A percentile compares a stretch with the other conserved stretches of the same genome.
These are phyloP conservation scores for Calonectria hongkongensis DNA, from an alignment of 2,329 filamentous ascomycete genomes.

Conservation along the genomic window DNA sequence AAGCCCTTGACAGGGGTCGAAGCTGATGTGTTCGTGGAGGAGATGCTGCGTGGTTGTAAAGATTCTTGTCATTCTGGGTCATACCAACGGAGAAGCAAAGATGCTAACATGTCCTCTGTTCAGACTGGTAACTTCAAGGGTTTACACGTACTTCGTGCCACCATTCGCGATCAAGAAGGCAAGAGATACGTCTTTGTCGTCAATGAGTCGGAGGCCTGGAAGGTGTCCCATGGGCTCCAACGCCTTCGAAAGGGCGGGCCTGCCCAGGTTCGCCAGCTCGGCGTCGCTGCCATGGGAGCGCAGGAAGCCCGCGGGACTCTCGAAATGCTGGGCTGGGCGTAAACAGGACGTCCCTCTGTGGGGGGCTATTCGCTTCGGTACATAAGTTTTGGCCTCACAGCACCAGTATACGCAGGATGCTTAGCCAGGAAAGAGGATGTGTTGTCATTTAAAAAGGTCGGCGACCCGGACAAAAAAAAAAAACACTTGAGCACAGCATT, in stretches of 20 bases:
- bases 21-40: conserved; percentile 78
- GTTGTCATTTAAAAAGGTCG: conserved; percentile 47
- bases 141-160: conserved; percentile 78
- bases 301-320: conserved; percentile 73
- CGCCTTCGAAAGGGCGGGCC: conserved; percentile 71
- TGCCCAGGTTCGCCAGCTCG: conserved; percentile 75
- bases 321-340: conserved; percentile 75
- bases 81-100: conserved; percentile 65
- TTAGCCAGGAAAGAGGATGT: conserved; percentile 42
- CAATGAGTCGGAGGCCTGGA: conserved; percentile 80
- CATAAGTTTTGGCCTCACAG: conserved; percentile 51
- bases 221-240: conserved; percentile 78
- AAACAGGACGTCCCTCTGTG: conserved; percentile 45
- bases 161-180: conserved; percentile 78
- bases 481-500: conserved; percentile 51
- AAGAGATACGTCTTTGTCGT: conserved; percentile 80
- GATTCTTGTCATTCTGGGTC: conserved; percentile 76
- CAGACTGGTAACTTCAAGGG: conserved; percentile 73
- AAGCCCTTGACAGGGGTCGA: conserved; percentile 77
- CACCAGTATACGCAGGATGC: conserved; percentile 43
- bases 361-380: conserved; percentile 50
- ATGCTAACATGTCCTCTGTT: conserved; percentile 64
- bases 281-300: conserved; percentile 73
- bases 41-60: conserved; percentile 79
- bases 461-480: conserved; percentile 51